Evolutionary conservation across 148 eudicot genomes (phyloP).

Genomic region (Polygonum aviculare): DNA sequence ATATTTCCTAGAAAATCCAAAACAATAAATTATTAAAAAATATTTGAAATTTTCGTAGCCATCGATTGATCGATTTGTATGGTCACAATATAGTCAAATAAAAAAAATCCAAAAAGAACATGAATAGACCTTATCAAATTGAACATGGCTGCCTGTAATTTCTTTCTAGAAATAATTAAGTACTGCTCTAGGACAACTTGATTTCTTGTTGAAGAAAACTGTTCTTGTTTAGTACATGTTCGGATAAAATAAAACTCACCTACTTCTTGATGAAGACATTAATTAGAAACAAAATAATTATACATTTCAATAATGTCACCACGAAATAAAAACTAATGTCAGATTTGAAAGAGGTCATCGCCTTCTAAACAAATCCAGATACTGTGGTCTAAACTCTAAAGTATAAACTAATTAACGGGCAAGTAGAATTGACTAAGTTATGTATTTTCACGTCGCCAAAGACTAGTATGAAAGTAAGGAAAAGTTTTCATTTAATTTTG

Average conservation of each 20-base stretch:
- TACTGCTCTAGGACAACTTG: neutral
- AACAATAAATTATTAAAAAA: no score
- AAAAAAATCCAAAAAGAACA: neutral
- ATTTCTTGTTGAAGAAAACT: neutral
- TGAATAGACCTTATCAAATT: slow-evolving; percentile 1
- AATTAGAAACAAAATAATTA: neutral
- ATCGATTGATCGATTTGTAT: neutral
- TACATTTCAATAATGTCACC: neutral
- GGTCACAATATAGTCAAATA: neutral
- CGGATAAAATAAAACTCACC: slow-evolving; percentile 6
- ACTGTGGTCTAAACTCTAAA: neutral
- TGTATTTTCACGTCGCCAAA: neutral
- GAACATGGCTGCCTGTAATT: slow-evolving; percentile 5
- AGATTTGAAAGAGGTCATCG: neutral
- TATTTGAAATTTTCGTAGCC: neutral
- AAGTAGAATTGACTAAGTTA: slow-evolving; percentile 3
- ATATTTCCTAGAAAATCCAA: no score
- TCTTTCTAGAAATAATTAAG: neutral
- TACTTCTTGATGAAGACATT: slow-evolving; percentile 11
- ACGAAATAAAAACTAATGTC: neutral
- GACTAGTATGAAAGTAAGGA: neutral
- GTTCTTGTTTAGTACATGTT: neutral
- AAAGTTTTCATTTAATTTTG: neutral
- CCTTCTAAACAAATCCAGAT: neutral
- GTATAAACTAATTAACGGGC: neutral